Evolutionary conservation across 192 early-diverging fungal species (phyloP).

Genomic region (Cladochytrium replicatum): DNA sequence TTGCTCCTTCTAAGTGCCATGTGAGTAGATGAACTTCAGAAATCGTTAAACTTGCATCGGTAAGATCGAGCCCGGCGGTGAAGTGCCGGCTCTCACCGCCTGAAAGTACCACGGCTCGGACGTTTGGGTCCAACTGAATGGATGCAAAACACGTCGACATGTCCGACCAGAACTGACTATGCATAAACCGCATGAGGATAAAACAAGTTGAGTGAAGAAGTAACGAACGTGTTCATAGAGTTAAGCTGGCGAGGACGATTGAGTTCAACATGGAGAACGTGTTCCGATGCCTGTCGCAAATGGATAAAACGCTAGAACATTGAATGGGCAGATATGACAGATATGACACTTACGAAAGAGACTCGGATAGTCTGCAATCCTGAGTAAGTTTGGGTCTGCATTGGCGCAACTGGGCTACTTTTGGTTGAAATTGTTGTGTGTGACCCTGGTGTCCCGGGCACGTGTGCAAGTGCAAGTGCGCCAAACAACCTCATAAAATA

Average conservation of each 20-base stretch:
- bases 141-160: slow-evolving; percentile 47
- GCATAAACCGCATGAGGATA: not conserved
- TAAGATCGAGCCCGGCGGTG: slow-evolving; percentile 85
- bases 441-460: no score
- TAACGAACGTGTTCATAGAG: slow-evolving; percentile 47
- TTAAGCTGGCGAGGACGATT: slow-evolving; percentile 78
- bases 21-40: not conserved
- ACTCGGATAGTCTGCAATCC: no score
- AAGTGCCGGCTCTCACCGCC: slow-evolving; percentile 63
- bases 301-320: no score
- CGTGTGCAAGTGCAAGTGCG: no score
- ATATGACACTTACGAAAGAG: no score
- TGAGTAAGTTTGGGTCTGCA: no score
- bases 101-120: slow-evolving; percentile 69
- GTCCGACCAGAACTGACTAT: slow-evolving; percentile 54
- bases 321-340: no score
- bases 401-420: no score
- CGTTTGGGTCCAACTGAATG: slow-evolving; percentile 50
- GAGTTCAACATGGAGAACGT: slow-evolving; percentile 71
- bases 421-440: no score
- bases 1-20: no score
- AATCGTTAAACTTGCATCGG: slow-evolving; percentile 8
- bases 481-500: no score
- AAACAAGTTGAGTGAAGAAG: not conserved
- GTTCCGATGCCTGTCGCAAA: no score